Evolutionary conservation across 192 early-diverging fungal species (phyloP), one percentile per base, ranked within the genome.

Genomic region (Obelidium mucronatum): DNA sequence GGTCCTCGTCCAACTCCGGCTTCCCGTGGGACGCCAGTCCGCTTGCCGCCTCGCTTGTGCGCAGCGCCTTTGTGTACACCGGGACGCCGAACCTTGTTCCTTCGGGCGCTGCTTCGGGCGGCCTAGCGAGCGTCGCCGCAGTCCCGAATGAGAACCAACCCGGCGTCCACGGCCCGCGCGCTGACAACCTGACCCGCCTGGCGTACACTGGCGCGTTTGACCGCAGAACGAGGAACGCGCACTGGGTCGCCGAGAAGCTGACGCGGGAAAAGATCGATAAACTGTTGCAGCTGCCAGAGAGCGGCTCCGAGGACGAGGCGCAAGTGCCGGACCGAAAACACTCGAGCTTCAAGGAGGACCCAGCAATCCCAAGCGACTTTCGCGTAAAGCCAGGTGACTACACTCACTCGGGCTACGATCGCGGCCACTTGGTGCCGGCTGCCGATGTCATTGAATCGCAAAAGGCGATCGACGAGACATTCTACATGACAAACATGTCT

Each of bases 371-470:
- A 19, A 69, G 75, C 11, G 81, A 81, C 36, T 98, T 94, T 83
- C 89, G 93, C 60, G 91, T 93, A 2, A 85, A 84, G 35, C 83
- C 96, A 44, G 70, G 80, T 26, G 95, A 98, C 84, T 98, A 97
- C 80, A 81, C 87, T 68, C 80, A 86, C 26, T 91, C 91, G 15
- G 93, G 93, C 22, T 96, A 91, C 83, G 95, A 97, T 84, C 90
- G 96, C 48, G 96, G 95, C 31, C 96, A 98, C 69, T 90, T 98
- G 88, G 95, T 85, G 5, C 95, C 95, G 13, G 96, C 96, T 3
- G 94, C 93, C 0, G 95, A 98, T 78, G 91, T 92, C 59, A 91
- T 91, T 67, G 83, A 81, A 74, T 85, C 89, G 1, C 88, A 94
- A 61, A 77, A 82, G 28, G 87, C 91, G 13, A 91, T 98, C 86